A percentile compares a stretch with the other conserved stretches of the same genome.
phyloP scores from a whole-genome alignment of 257 asterid genomes.

The Euphrasia confusa region DNA sequence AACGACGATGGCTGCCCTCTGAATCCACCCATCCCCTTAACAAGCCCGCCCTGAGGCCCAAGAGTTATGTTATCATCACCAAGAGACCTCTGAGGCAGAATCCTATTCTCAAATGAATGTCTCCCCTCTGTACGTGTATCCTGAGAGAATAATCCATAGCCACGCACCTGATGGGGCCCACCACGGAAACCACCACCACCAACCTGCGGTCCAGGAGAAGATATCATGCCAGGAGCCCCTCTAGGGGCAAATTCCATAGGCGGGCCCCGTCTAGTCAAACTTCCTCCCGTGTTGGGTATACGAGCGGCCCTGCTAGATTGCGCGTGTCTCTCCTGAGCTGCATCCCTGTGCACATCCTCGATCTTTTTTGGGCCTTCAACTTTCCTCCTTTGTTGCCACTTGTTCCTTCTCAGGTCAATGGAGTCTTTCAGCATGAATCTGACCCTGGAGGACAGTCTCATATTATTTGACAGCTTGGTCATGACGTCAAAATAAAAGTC shows the following conservation, averaged over 20 bases:
- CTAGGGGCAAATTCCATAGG: conserved; percentile 70
- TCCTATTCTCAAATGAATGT: conserved; percentile 53
- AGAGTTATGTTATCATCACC: conserved; percentile 76
- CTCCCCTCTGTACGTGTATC: conserved; percentile 63
- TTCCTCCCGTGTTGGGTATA: conserved; percentile 56
- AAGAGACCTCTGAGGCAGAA: conserved; percentile 64
- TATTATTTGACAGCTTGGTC: conserved; percentile 62
- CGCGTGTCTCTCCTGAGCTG: conserved; percentile 91
- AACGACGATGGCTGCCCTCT: conserved; percentile 51
- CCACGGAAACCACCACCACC: conserved; percentile 54
- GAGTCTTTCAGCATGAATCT: conserved; percentile 90
- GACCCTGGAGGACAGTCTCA: conserved; percentile 80
- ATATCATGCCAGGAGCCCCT: conserved; percentile 39
- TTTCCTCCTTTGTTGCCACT: conserved; percentile 97
- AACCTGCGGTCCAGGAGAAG: conserved; percentile 61
- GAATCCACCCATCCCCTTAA: conserved; percentile 58
- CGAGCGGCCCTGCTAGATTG: conserved; percentile 69
- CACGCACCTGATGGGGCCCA: conserved; percentile 51
- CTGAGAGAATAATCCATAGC: conserved; percentile 49
- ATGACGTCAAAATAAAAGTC: conserved; percentile 65
- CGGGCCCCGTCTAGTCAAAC: conserved; percentile 60
- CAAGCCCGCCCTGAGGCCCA: conserved; percentile 98
- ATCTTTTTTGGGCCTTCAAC: conserved; percentile 97
- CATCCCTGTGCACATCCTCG: conserved; percentile 92
- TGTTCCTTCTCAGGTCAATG: conserved; percentile 87